A percentile compares a stretch with the other conserved stretches of the same genome.
phyloP scores from a whole-genome alignment of 805 yeast species.

The Maudiozyma serrabonitensis region DNA sequence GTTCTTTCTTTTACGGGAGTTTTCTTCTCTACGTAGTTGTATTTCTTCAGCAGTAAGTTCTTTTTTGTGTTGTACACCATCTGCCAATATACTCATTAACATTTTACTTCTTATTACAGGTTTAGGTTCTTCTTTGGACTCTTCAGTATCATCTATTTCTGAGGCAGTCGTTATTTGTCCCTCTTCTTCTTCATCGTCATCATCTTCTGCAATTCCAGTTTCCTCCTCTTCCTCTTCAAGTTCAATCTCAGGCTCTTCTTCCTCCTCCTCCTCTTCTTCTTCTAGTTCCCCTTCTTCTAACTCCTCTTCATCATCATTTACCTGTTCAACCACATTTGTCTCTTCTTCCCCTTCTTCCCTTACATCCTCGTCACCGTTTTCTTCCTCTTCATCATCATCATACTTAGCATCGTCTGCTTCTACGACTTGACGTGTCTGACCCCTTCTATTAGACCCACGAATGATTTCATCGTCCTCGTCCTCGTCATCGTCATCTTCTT shows the following conservation, averaged over 20 bases:
- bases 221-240: constrained; percentile 9
- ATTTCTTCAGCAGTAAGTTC: constrained; percentile 76
- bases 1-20: constrained; percentile 80
- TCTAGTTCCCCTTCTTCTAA: constrained; percentile 4
- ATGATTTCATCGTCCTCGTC: neutral
- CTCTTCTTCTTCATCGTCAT: constrained; percentile 13
- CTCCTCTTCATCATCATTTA: constrained; percentile 4
- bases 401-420: constrained; percentile 3
- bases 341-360: constrained; percentile 1
- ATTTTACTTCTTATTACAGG: constrained; percentile 15
- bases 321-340: constrained; percentile 5
- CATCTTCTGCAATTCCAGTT: constrained; percentile 15
- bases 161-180: constrained; percentile 13
- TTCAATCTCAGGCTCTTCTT: constrained; percentile 3
- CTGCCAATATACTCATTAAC: constrained; percentile 13
- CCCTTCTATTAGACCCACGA: constrained; percentile 8
- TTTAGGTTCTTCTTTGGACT: constrained; percentile 10
- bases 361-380: constrained; percentile 1
- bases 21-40: constrained; percentile 73
- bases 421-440: neutral
- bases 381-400: constrained; percentile 2
- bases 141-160: constrained; percentile 15
- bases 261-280: constrained; percentile 1
- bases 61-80: constrained; percentile 33
- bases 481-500: neutral